Conservation (phyloP, 768 basidiomycete species). For the Termitomyces sp. region DNA sequence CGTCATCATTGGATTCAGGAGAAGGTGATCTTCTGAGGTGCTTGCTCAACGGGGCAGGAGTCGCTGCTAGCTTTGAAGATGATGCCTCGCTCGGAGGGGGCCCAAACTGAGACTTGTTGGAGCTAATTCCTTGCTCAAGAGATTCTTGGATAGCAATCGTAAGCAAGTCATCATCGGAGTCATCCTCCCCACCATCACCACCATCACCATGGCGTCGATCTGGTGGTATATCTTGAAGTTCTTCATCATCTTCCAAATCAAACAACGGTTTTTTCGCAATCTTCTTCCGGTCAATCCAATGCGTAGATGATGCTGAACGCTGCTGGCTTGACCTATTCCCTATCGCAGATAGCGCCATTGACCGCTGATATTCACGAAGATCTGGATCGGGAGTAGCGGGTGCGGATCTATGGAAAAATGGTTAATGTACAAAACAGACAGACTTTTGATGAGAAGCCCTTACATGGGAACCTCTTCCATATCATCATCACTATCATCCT, state of each 20-base stretch:
- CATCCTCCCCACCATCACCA: constrained; percentile 21
- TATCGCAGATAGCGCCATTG: constrained; percentile 58
- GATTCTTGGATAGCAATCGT: constrained; percentile 61
- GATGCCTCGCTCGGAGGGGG: constrained; percentile 3
- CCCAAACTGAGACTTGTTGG: not conserved
- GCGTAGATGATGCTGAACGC: constrained; percentile 22
- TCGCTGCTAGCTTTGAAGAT: constrained; percentile 5
- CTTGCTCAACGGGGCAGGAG: not conserved
- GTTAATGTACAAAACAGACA: not conserved
- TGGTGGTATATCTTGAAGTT: constrained; percentile 5
- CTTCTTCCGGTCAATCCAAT: constrained; percentile 27
- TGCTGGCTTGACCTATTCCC: constrained; percentile 40
- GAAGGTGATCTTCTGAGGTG: not conserved
- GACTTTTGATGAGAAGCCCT: constrained; percentile 16
- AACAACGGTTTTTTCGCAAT: constrained; percentile 42
- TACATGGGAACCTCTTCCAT: constrained; percentile 84
- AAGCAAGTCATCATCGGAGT: constrained; percentile 48
- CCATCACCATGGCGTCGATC: constrained; percentile 17
- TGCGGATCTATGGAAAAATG: constrained; percentile 23
- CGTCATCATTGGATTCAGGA: constrained; percentile 10
- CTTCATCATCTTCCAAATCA: constrained; percentile 43
- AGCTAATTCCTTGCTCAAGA: constrained; percentile 28
- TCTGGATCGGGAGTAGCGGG: constrained; percentile 46
- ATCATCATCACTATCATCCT: constrained; percentile 44
- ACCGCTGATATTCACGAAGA: constrained; percentile 53